Conservation (phyloP, 169 alveolate genomes). For the Plasmodium billcollinsi region DNA sequence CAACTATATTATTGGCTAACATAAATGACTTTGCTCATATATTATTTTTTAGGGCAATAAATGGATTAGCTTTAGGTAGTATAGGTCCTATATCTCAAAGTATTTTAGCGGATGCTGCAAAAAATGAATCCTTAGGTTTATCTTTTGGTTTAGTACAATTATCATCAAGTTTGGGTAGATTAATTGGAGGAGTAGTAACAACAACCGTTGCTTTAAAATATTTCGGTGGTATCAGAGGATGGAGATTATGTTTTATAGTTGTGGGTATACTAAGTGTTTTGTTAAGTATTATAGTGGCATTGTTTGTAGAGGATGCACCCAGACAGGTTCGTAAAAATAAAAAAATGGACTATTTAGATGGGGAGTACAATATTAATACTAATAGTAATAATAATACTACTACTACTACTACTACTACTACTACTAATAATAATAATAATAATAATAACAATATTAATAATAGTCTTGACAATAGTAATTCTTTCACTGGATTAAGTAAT, state of each 20-base stretch:
- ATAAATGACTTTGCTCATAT: slow-evolving; percentile 86
- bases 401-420: slow-evolving; percentile 7
- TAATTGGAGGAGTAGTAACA: slow-evolving; percentile 90
- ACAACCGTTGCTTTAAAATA: slow-evolving; percentile 87
- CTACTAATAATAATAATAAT: neutral
- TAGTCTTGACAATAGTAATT: no score
- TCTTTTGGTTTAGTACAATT: slow-evolving; percentile 90
- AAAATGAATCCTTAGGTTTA: slow-evolving; percentile 82
- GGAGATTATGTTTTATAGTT: slow-evolving; percentile 88
- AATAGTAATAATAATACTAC: neutral
- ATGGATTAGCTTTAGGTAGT: slow-evolving; percentile 89
- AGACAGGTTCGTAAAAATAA: slow-evolving; percentile 72
- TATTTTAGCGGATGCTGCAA: slow-evolving; percentile 88
- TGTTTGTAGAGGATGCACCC: slow-evolving; percentile 87
- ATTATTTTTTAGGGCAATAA: slow-evolving; percentile 85
- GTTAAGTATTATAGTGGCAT: slow-evolving; percentile 83
- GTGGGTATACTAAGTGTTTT: slow-evolving; percentile 86
- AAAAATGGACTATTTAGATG: slow-evolving; percentile 34
- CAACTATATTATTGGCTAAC: slow-evolving; percentile 86
- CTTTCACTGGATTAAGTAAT: no score
- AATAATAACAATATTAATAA: no score
- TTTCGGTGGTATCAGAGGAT: slow-evolving; percentile 85
- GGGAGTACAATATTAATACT: neutral
- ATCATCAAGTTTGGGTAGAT: slow-evolving; percentile 88
- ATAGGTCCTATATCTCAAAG: slow-evolving; percentile 90